A percentile compares a stretch with the other conserved stretches of the same genome.
These are phyloP conservation scores for Schizopora paradoxa DNA, from an alignment of 1,284 basidiomycete species.

Conservation along the genomic window DNA sequence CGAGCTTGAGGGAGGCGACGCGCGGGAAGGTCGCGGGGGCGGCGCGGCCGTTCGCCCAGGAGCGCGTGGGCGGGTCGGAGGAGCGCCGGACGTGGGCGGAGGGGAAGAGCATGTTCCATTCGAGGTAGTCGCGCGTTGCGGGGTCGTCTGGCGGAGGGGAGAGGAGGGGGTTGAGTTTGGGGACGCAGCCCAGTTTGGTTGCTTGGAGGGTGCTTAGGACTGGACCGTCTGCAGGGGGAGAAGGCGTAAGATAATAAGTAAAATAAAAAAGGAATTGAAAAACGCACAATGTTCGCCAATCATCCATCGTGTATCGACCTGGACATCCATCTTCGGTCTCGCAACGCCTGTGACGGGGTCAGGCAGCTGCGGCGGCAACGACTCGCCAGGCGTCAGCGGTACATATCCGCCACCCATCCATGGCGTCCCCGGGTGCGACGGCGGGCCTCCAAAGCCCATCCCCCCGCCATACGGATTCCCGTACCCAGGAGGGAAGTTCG, in stretches of 20 bases:
- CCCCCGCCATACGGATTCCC: too few species aligned
- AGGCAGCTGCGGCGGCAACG: neutral
- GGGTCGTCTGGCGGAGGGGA: slow-evolving; percentile 41
- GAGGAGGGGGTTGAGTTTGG: slow-evolving; percentile 59
- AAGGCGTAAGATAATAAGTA: neutral
- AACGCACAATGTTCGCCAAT: slow-evolving; percentile 9
- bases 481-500: neutral
- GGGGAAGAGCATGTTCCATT: slow-evolving; percentile 71
- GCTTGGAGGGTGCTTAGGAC: slow-evolving; percentile 59
- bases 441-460: neutral
- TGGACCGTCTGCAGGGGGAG: slow-evolving; percentile 53
- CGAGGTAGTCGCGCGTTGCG: slow-evolving; percentile 44
- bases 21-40: slow-evolving; percentile 73
- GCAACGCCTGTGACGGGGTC: neutral
- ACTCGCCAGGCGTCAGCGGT: slow-evolving; percentile 7
- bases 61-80: slow-evolving; percentile 48
- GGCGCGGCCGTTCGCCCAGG: slow-evolving; percentile 63
- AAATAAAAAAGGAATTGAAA: neutral
- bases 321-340: slow-evolving; percentile 3
- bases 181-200: slow-evolving; percentile 40
- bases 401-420: slow-evolving; percentile 13
- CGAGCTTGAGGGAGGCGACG: slow-evolving; percentile 42
- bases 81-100: slow-evolving; percentile 58
- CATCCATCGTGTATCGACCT: slow-evolving; percentile 14
- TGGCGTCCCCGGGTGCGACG: slow-evolving; percentile 9